These are phyloP conservation scores for Leccinum rimulosum DNA, from an alignment of 768 basidiomycete genomes.

Conservation along the genomic window DNA sequence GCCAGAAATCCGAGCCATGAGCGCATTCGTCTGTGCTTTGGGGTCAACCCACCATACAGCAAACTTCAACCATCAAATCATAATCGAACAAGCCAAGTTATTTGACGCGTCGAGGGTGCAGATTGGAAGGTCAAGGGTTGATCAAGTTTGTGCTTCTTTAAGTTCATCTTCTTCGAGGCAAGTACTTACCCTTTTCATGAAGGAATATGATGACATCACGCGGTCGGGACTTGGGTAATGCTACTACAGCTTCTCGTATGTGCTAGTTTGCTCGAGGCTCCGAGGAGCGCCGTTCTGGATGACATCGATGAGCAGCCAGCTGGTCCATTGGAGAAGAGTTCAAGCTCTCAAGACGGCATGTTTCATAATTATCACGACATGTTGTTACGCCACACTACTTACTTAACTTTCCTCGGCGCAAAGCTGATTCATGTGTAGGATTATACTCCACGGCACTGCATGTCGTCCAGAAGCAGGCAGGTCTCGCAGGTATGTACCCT, in stretches of 20 bases:
- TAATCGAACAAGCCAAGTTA: background rate
- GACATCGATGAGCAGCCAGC: constrained; percentile 18
- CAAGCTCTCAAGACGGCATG: constrained; percentile 46
- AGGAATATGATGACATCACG: background rate
- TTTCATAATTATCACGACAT: constrained; percentile 44
- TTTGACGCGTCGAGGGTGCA: background rate
- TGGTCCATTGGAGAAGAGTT: constrained; percentile 39
- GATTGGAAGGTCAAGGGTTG: background rate
- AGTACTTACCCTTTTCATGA: background rate
- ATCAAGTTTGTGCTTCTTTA: background rate
- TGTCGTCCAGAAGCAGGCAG: constrained; percentile 54
- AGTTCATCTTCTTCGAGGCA: background rate
- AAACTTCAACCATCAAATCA: background rate
- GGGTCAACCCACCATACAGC: background rate
- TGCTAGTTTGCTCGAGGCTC: background rate
- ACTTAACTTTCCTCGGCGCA: background rate
- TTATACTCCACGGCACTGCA: constrained; percentile 53
- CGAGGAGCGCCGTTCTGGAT: background rate
- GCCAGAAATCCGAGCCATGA: background rate
- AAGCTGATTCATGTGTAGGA: constrained; percentile 36
- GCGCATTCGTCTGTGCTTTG: background rate
- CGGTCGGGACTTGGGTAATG: background rate
- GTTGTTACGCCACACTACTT: constrained; percentile 11
- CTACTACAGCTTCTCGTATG: background rate
- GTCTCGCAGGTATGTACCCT: constrained; percentile 51